A percentile compares a stretch with the other conserved stretches of the same genome.
Conservation (phyloP, 2,329 filamentous ascomycete genomes). For the Pestalotiopsis sp. region DNA sequence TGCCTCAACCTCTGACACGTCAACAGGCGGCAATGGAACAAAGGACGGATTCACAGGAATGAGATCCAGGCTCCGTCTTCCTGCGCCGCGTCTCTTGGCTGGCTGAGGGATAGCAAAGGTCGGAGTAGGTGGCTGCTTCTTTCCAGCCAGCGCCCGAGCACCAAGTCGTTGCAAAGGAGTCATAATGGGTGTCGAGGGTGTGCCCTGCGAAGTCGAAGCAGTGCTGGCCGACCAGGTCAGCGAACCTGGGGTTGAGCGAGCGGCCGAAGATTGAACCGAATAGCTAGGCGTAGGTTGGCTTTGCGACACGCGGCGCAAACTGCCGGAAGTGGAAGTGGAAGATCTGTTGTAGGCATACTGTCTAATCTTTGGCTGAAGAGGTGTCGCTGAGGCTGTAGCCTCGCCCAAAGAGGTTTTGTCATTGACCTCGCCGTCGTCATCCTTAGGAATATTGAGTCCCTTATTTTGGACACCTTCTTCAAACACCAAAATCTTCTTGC, state of each 20-base stretch:
- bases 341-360: constrained; percentile 30
- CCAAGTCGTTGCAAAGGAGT: constrained; percentile 58
- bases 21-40: constrained; percentile 55
- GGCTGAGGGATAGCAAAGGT: constrained; percentile 20
- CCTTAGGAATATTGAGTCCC: constrained; percentile 16
- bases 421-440: constrained; percentile 16
- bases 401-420: constrained; percentile 4
- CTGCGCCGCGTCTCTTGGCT: constrained; percentile 22
- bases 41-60: constrained; percentile 53
- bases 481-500: constrained; percentile 44
- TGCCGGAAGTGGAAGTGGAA: constrained; percentile 21
- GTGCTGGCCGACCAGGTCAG: constrained; percentile 37
- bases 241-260: constrained; percentile 22
- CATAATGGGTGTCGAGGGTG: constrained; percentile 38
- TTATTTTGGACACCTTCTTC: constrained; percentile 36
- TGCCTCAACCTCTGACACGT: constrained; percentile 52
- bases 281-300: constrained; percentile 34
- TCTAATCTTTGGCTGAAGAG: constrained; percentile 30
- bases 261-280: constrained; percentile 21
- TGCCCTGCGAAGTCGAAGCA: constrained; percentile 43
- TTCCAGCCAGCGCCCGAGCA: constrained; percentile 41
- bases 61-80: constrained; percentile 30
- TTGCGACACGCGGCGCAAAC: constrained; percentile 20
- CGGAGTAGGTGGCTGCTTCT: constrained; percentile 26
- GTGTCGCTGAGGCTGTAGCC: constrained; percentile 19